phyloP scores from a whole-genome alignment of 495 filamentous ascomycete species.

The Aspergillus leporis region DNA sequence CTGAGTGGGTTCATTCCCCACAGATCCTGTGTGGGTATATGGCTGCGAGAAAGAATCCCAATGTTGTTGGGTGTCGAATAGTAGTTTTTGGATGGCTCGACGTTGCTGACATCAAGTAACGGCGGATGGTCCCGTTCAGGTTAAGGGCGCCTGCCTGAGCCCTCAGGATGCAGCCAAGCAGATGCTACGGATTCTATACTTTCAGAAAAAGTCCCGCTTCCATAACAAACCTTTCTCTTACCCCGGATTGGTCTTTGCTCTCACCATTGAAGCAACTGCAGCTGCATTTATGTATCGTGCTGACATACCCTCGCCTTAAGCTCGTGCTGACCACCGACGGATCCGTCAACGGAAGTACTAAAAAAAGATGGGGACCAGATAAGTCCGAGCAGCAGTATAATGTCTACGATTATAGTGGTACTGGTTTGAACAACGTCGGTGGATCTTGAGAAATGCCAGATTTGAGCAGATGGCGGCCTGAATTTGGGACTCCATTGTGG shows the following conservation, averaged over 20 bases:
- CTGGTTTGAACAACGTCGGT: background rate
- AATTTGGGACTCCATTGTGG: slow-evolving; percentile 19
- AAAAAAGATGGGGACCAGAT: background rate
- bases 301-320: background rate
- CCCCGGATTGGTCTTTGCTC: background rate
- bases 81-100: no score
- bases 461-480: slow-evolving; percentile 18
- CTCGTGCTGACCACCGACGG: background rate
- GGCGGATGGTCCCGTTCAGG: background rate
- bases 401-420: background rate
- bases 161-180: background rate
- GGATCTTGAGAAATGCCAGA: background rate
- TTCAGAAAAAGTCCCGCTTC: background rate
- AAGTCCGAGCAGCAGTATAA: background rate
- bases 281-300: background rate
- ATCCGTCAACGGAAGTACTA: background rate
- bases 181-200: background rate
- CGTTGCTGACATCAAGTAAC: no score
- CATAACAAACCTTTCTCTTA: background rate
- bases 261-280: background rate
- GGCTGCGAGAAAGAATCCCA: slow-evolving; percentile 8
- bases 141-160: background rate
- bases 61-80: background rate
- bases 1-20: slow-evolving; percentile 10
- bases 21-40: slow-evolving; percentile 12